Evolutionary conservation across 2,329 filamentous ascomycete genomes (phyloP).

Genomic region (Aspergillus proliferans): DNA sequence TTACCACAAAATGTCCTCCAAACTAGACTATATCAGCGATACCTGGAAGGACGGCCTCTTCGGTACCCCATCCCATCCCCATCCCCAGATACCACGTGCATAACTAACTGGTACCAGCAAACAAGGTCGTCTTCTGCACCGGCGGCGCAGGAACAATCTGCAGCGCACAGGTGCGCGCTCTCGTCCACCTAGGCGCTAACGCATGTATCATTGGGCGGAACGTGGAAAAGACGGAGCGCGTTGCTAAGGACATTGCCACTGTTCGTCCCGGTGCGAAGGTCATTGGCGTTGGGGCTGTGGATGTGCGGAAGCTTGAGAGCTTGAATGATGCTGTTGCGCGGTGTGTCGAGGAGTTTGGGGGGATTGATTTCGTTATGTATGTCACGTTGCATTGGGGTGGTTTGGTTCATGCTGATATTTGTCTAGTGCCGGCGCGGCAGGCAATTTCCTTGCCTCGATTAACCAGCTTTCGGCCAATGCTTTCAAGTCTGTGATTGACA

Average conservation of each 20-base stretch:
- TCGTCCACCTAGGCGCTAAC: slow-evolving; percentile 85
- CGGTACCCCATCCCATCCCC: slow-evolving; percentile 45
- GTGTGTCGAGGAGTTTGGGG: slow-evolving; percentile 75
- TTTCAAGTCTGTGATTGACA: slow-evolving; percentile 93
- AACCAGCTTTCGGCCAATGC: slow-evolving; percentile 76
- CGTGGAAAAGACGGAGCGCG: slow-evolving; percentile 74
- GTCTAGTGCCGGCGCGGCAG: slow-evolving; percentile 78
- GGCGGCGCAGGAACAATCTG: slow-evolving; percentile 92
- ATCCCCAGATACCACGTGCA: not conserved
- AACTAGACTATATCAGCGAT: slow-evolving; percentile 69
- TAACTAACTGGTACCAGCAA: slow-evolving; percentile 47
- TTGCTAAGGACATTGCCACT: slow-evolving; percentile 74
- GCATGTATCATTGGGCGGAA: slow-evolving; percentile 92
- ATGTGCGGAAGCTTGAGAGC: slow-evolving; percentile 66
- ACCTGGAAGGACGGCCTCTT: slow-evolving; percentile 87
- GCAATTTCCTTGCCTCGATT: slow-evolving; percentile 89
- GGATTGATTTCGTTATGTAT: slow-evolving; percentile 88
- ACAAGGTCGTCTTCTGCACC: slow-evolving; percentile 90
- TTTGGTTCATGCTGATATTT: slow-evolving; percentile 8
- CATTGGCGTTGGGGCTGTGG: slow-evolving; percentile 69
- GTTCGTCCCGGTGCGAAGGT: slow-evolving; percentile 74
- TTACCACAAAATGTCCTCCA: slow-evolving; percentile 53
- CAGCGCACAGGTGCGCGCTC: slow-evolving; percentile 83
- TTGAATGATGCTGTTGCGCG: slow-evolving; percentile 68
- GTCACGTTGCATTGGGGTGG: not conserved